A percentile compares a stretch with the other conserved stretches of the same genome.
These are phyloP conservation scores for Penicillium soppii DNA, from an alignment of 495 filamentous ascomycete genomes.

Conservation along the genomic window DNA sequence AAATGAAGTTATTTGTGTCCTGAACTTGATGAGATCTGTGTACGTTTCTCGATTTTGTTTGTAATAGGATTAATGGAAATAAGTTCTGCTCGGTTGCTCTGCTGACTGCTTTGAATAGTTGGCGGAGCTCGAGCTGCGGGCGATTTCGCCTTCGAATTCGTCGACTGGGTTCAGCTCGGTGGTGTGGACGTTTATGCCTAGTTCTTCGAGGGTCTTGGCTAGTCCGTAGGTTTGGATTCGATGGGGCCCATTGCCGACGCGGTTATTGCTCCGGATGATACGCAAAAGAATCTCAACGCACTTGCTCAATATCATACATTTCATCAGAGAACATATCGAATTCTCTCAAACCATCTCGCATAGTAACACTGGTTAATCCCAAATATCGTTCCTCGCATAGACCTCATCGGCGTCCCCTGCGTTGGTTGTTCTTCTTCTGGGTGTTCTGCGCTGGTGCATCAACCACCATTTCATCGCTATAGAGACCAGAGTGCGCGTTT, in stretches of 20 bases:
- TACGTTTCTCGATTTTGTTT: no score
- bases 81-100: no score
- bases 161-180: no score
- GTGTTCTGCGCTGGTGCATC: slow-evolving; percentile 32
- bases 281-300: not conserved
- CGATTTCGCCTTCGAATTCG: no score
- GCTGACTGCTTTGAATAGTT: no score
- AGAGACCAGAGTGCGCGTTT: slow-evolving; percentile 21
- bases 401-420: slow-evolving; percentile 21
- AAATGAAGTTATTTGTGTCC: no score
- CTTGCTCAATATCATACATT: slow-evolving; percentile 22
- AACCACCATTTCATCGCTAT: slow-evolving; percentile 47
- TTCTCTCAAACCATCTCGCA: not conserved
- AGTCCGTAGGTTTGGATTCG: not conserved
- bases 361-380: not conserved
- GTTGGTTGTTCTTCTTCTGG: slow-evolving; percentile 22
- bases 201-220: not conserved
- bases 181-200: no score
- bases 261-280: not conserved
- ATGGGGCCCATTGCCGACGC: no score
- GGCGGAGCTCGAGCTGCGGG: no score
- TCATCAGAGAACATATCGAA: slow-evolving; percentile 14
- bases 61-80: no score
- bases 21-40: no score
- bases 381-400: not conserved